These are phyloP conservation scores for Fonsecaea nubica DNA, from an alignment of 2,329 filamentous ascomycete species.

Conservation along the genomic window DNA sequence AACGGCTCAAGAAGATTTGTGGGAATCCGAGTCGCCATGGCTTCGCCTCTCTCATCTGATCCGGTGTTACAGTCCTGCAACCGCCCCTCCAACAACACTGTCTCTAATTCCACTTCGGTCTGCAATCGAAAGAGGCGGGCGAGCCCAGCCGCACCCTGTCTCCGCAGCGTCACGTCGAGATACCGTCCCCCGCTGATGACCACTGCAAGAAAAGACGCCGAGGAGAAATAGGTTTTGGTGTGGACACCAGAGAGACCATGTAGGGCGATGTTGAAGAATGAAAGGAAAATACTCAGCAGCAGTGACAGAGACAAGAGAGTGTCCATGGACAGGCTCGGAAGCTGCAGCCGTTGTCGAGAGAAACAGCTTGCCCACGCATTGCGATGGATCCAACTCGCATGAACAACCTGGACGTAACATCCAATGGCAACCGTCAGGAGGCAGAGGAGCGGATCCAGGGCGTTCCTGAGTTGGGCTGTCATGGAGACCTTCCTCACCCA, in stretches of 20 bases:
- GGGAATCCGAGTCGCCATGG: slow-evolving; percentile 13
- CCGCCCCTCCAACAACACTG: slow-evolving; percentile 19
- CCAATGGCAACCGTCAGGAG: slow-evolving; percentile 16
- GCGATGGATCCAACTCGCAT: slow-evolving; percentile 29
- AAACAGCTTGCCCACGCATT: slow-evolving; percentile 25
- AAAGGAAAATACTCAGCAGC: slow-evolving; percentile 23
- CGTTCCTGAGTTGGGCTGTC: not conserved
- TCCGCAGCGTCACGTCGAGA: slow-evolving; percentile 26
- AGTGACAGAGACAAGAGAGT: slow-evolving; percentile 29
- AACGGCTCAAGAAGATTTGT: slow-evolving; percentile 22
- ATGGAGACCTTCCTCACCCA: slow-evolving; percentile 8
- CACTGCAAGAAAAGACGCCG: slow-evolving; percentile 26
- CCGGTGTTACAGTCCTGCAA: not conserved
- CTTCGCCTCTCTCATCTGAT: not conserved
- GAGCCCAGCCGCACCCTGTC: slow-evolving; percentile 23
- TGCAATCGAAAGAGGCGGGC: slow-evolving; percentile 23
- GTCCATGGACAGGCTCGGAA: slow-evolving; percentile 28
- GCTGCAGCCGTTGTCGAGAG: not conserved
- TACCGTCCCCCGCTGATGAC: slow-evolving; percentile 31
- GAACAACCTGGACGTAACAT: slow-evolving; percentile 16
- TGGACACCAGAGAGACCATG: slow-evolving; percentile 4
- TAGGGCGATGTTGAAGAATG: slow-evolving; percentile 30
- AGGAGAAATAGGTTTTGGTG: slow-evolving; percentile 30
- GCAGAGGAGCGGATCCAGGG: not conserved
- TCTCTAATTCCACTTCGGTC: slow-evolving; percentile 20